phyloP scores from a whole-genome alignment of 371 early-diverging fungal genomes.

The Mycotypha africana region DNA sequence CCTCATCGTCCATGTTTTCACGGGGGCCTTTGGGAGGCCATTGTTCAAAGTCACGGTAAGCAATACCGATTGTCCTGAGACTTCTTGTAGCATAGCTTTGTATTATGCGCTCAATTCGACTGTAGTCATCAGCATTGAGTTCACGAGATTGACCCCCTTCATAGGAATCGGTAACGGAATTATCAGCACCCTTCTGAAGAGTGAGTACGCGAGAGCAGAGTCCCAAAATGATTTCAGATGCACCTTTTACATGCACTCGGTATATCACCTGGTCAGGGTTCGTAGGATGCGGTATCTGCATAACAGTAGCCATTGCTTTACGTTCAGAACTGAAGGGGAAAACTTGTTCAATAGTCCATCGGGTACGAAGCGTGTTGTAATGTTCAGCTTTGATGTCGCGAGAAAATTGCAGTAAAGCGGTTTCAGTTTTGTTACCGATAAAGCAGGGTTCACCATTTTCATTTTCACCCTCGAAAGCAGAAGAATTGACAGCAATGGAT shows the following conservation, averaged over 20 bases:
- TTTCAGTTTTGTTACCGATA: slow-evolving; percentile 77
- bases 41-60: slow-evolving; percentile 60
- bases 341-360: slow-evolving; percentile 47
- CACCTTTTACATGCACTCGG: slow-evolving; percentile 72
- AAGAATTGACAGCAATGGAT: slow-evolving; percentile 71
- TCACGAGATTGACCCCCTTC: slow-evolving; percentile 41
- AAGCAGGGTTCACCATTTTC: slow-evolving; percentile 50
- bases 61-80: slow-evolving; percentile 62
- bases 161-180: slow-evolving; percentile 31
- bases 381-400: slow-evolving; percentile 43
- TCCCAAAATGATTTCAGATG: slow-evolving; percentile 68
- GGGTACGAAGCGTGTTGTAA: slow-evolving; percentile 44
- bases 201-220: slow-evolving; percentile 21
- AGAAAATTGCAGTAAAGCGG: slow-evolving; percentile 68
- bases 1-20: slow-evolving; percentile 25
- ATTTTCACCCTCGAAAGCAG: slow-evolving; percentile 66
- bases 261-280: slow-evolving; percentile 29
- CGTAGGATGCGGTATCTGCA: slow-evolving; percentile 40
- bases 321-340: slow-evolving; percentile 81
- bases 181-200: slow-evolving; percentile 14
- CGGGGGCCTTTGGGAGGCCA: slow-evolving; percentile 37
- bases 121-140: slow-evolving; percentile 33
- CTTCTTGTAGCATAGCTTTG: slow-evolving; percentile 52
- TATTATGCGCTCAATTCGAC: slow-evolving; percentile 48
- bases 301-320: slow-evolving; percentile 85